Base-by-base conservation (phyloP, 1,139 yeast genomes). In the Hyphopichia burtonii region DNA sequence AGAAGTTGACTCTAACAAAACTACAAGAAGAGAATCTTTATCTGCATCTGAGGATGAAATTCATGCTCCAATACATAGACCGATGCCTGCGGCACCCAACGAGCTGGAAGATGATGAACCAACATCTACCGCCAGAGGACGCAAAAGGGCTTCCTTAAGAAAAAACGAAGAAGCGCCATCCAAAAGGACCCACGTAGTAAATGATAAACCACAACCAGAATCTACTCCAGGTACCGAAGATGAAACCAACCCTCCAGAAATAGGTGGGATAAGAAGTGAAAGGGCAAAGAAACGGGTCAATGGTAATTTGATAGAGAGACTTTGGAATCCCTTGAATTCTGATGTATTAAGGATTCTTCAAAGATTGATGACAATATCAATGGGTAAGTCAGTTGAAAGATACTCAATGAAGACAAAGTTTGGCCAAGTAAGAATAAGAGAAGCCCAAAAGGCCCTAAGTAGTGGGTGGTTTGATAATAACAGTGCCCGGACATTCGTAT, bases 321-420 rank as follows among this genome's bases (percentile, higher is more conserved):
- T 61, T 22, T 71, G 76, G 76, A 64, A 61, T 36, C 63, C 64
- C 0, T 49, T 69, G 8, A 65, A 61, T 36, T 32, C 41, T 2
- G 44, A 47, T 2, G 47, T 59, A 1, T 35, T 55, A 11, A 45
- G 42, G 4, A 61, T 68, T 1, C 44, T 71, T 19, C 65, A 61
- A 31, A 54, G 57, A 17, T 58, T 71, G 22, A 50, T 71, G 36
- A 55, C 57, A 28, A 60, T 68, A 33, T 56, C 70, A 14, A 44
- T 68, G 27, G 56, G 53, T 34, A 66, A 59, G 39, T 56, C 71
- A 2, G 44, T 65, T 7, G 74, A 68, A 40, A 48, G 65, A 32
- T 66, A 58, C 42, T 43, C 48, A 18, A 38, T 47, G 5, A 42
- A 44, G 3, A 31, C 47, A 12, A 40, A 44, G 31, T 33, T 37